Evolutionary conservation across 192 early-diverging fungal genomes (phyloP).

Genomic region (Coemansia sp.): DNA sequence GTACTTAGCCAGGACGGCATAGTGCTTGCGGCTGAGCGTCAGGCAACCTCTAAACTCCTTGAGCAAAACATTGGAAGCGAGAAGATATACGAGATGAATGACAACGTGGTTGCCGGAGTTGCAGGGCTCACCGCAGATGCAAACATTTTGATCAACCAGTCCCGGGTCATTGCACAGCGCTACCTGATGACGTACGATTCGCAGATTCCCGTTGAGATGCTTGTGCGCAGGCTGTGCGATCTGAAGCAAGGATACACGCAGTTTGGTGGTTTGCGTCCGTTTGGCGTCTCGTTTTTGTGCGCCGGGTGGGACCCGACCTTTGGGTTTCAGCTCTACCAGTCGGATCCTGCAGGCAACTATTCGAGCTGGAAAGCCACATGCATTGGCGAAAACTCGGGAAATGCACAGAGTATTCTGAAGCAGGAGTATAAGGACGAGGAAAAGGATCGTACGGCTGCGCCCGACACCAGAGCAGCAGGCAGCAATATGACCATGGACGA

Average conservation of each 20-base stretch:
- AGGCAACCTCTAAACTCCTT: conserved; percentile 89
- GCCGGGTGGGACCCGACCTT: conserved; percentile 88
- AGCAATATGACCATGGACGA: conserved; percentile 71
- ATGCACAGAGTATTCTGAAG: conserved; percentile 90
- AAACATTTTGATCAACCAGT: conserved; percentile 91
- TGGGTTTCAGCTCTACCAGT: conserved; percentile 98
- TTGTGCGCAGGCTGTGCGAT: conserved; percentile 94
- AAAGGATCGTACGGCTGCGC: conserved; percentile 4
- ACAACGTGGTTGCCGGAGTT: conserved; percentile 92
- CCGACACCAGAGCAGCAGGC: conserved; percentile 4
- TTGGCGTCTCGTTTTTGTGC: conserved; percentile 97
- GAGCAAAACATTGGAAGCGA: conserved; percentile 83
- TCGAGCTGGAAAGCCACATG: conserved; percentile 98
- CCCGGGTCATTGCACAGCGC: conserved; percentile 82
- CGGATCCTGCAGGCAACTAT: conserved; percentile 99
- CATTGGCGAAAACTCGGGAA: conserved; percentile 93
- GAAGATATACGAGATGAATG: conserved; percentile 96
- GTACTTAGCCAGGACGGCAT: conserved; percentile 90
- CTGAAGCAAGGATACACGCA: conserved; percentile 99
- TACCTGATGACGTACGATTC: conserved; percentile 88
- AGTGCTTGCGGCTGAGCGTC: conserved; percentile 96
- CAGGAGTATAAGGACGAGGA: conserved; percentile 94
- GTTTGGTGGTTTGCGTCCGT: conserved; percentile 96
- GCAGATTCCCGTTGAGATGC: conserved; percentile 90
- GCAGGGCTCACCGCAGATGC: conserved; percentile 96